Percentiles rank a stretch among this genome's conserved stretches.
Conservation (phyloP, 371 early-diverging fungal species). For the Mucor racemosus region DNA sequence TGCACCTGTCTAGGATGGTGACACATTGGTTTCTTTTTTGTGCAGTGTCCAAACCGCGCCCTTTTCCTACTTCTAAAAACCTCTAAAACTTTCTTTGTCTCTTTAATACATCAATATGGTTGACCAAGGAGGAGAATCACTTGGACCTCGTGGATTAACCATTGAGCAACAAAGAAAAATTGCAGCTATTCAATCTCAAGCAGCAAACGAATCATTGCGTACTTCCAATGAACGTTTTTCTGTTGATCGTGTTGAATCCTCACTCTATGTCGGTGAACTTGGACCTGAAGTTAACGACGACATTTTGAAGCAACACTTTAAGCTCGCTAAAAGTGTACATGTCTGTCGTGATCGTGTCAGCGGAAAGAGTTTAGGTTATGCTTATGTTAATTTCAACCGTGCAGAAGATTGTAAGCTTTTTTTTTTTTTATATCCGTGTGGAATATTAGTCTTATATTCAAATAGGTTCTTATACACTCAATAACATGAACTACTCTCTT, state of each 20-base stretch:
- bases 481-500: conserved; percentile 88
- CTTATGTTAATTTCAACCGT: conserved; percentile 92
- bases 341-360: conserved; percentile 97
- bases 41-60: too few species aligned
- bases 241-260: conserved; percentile 47
- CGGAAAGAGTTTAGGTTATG: conserved; percentile 94
- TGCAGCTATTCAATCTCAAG: conserved; percentile 45
- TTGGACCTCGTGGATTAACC: conserved; percentile 37
- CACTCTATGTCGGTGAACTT: conserved; percentile 90
- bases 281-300: conserved; percentile 93
- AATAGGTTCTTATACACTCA: conserved; percentile 84
- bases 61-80: too few species aligned
- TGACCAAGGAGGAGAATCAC: not conserved
- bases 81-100: too few species aligned
- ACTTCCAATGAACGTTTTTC: conserved; percentile 22
- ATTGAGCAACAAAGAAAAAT: conserved; percentile 46
- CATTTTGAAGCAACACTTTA: conserved; percentile 92
- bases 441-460: not conserved
- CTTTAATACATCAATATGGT: not conserved
- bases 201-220: conserved; percentile 21
- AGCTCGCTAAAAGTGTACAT: conserved; percentile 87
- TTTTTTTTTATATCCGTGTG: not conserved
- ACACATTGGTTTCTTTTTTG: too few species aligned
- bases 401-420: conserved; percentile 64
- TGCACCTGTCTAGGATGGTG: too few species aligned